Percentiles rank a stretch among this genome's conserved stretches.
Evolutionary conservation across 202 grass and related monocot genomes (phyloP).

Genomic region (Brachypodium distachyon): DNA sequence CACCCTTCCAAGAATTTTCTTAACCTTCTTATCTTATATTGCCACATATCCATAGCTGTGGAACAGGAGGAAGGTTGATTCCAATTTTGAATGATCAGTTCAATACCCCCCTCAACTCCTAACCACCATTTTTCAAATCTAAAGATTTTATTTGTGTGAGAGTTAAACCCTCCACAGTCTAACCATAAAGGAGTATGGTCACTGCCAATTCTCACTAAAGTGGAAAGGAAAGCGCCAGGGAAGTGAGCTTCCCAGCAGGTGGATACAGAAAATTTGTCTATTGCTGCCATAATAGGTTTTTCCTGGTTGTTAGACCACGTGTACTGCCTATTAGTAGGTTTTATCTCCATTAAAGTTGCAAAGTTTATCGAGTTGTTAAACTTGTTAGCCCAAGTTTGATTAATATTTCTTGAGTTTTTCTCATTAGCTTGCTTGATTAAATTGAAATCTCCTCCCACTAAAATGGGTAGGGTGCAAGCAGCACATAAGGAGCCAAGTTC

Average conservation of each 20-base stretch:
- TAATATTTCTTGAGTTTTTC: background rate
- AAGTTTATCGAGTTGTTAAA: background rate
- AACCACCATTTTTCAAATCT: background rate
- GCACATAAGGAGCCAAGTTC: too few species aligned
- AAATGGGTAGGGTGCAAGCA: background rate
- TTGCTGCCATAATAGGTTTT: too few species aligned
- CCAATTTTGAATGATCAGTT: too few species aligned
- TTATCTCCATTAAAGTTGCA: too few species aligned
- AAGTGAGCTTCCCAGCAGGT: background rate
- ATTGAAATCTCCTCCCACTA: too few species aligned
- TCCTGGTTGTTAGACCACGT: background rate
- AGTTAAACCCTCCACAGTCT: background rate
- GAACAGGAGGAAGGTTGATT: accelerated
- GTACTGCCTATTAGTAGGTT: too few species aligned
- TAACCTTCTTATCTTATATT: too few species aligned
- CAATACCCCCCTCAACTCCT: background rate
- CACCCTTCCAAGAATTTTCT: too few species aligned
- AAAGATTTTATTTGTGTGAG: background rate
- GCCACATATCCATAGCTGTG: too few species aligned
- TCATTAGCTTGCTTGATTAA: background rate
- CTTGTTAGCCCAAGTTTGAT: background rate
- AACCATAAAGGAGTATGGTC: background rate
- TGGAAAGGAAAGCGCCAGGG: too few species aligned
- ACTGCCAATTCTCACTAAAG: background rate
- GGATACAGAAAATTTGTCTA: background rate